A percentile compares a stretch with the other conserved stretches of the same genome.
These are phyloP conservation scores for Arctium minus DNA, from an alignment of 129 eudicot species.

Conservation along the genomic window DNA sequence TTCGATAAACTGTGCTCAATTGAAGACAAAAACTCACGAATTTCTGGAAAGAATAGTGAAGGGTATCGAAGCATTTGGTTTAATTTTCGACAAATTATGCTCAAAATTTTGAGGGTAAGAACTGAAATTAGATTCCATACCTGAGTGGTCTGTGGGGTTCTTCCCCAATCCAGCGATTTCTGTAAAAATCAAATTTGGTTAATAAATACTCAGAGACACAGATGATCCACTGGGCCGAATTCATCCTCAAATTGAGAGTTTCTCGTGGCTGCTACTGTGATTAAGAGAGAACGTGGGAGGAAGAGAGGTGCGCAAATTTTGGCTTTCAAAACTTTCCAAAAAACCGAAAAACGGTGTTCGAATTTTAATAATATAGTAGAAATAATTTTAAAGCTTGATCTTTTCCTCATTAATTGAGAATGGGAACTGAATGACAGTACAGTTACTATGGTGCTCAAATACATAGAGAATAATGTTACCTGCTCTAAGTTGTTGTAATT, in stretches of 20 bases:
- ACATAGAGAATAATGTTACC: conserved; percentile 37
- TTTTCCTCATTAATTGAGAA: background rate
- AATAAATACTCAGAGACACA: conserved; percentile 1
- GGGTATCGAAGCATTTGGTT: background rate
- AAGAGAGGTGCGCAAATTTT: no score
- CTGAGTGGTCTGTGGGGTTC: conserved; percentile 19
- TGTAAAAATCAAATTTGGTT: background rate
- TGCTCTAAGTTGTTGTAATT: conserved; percentile 61
- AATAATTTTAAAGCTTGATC: background rate
- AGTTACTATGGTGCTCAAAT: background rate
- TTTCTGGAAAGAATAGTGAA: background rate
- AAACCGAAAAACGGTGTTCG: no score
- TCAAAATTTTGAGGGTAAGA: background rate
- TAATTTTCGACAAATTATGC: background rate
- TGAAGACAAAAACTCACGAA: background rate
- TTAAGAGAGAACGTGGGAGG: no score
- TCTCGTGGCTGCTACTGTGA: no score
- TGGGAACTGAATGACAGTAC: background rate
- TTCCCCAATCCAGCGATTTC: conserved; percentile 5
- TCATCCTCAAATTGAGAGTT: no score
- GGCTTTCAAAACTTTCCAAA: no score
- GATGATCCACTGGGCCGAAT: no score
- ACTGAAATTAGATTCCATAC: conserved; percentile 8
- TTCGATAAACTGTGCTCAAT: background rate
- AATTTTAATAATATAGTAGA: no score